Evolutionary conservation across 2,329 filamentous ascomycete genomes (phyloP), one percentile per base, ranked within the genome.

Genomic region (Aureobasidium uvarum): DNA sequence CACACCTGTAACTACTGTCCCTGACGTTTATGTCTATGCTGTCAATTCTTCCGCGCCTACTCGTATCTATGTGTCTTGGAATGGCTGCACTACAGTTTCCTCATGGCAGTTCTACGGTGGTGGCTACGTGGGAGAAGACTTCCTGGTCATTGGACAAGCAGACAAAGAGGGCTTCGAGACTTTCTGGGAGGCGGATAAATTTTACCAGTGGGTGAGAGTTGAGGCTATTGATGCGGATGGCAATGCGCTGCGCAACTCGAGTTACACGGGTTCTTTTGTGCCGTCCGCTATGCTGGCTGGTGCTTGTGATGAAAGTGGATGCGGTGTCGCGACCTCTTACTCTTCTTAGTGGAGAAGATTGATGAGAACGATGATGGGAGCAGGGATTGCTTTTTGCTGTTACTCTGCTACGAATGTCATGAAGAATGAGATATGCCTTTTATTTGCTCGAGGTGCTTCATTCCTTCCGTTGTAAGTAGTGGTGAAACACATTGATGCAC

Each of bases 21-120:
- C 82, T 0, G 71, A 70, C 7, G 69, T 74, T 23, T 72, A 71
- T 62, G 74, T 76, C 0, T 74, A 79, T n/a, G 74, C 20, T 38
- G 69, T 7, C 64, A 71, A 31, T 45, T 56, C 43, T 6, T 68
- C 50, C 5, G 59, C 71, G 1, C 71, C 72, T 0, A 74, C 68
- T 11, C 70, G 74, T 2, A 69, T 80, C 7, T 85, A 83, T 70
- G 81, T 84, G 1, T 83, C 79, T 11, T 81, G 79, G 79, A 81
- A 81, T 66, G 79, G 79, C 10, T 78, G 77, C 0, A 81, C 79
- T 0, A 77, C 78, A 31, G 72, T 80, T n/a, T 66, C 67, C 2
- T 69, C 65, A 1, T 81, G 83, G 84, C 72, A 76, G 3, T 83
- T 84, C 68, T 82, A 79, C 68, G 78, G 66, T 25, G 66, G 59